Evolutionary conservation across 106 monocot genomes (phyloP).

Genomic region (Dioscorea alata): DNA sequence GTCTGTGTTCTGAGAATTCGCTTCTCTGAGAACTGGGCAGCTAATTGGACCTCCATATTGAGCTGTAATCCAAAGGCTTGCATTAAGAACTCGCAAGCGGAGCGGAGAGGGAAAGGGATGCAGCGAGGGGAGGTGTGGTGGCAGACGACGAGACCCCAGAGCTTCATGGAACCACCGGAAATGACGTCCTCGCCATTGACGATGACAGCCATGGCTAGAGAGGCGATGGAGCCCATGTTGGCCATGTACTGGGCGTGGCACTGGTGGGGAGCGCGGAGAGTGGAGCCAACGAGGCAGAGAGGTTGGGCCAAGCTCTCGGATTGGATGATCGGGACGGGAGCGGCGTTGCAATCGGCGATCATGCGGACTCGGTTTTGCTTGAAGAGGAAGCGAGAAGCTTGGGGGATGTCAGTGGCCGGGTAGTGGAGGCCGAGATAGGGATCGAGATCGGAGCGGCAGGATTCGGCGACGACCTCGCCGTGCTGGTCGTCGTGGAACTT

Average conservation of each 20-base stretch:
- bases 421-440: conserved; percentile 92
- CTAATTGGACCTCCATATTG: conserved; percentile 93
- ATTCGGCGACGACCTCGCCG: conserved; percentile 88
- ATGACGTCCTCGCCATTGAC: conserved; percentile 41
- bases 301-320: conserved; percentile 50
- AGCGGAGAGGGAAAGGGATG: conserved; percentile 90
- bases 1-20: conserved; percentile 86
- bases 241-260: conserved; percentile 92
- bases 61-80: conserved; percentile 91
- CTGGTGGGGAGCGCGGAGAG: conserved; percentile 71
- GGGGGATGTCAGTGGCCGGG: conserved; percentile 90
- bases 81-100: conserved; percentile 97
- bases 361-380: conserved; percentile 89
- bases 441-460: conserved; percentile 52
- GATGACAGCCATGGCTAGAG: conserved; percentile 80
- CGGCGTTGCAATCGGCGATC: conserved; percentile 82
- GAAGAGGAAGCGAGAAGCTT: conserved; percentile 84
- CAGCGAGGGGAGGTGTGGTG: conserved; percentile 86
- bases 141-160: conserved; percentile 94
- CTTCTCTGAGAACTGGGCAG: conserved; percentile 77
- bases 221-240: conserved; percentile 84
- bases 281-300: conserved; percentile 90
- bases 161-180: conserved; percentile 44
- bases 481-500: conserved; percentile 95
- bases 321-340: conserved; percentile 63